phyloP scores from a whole-genome alignment of 2,329 filamentous ascomycete genomes.

The Dendryphion nanum region DNA sequence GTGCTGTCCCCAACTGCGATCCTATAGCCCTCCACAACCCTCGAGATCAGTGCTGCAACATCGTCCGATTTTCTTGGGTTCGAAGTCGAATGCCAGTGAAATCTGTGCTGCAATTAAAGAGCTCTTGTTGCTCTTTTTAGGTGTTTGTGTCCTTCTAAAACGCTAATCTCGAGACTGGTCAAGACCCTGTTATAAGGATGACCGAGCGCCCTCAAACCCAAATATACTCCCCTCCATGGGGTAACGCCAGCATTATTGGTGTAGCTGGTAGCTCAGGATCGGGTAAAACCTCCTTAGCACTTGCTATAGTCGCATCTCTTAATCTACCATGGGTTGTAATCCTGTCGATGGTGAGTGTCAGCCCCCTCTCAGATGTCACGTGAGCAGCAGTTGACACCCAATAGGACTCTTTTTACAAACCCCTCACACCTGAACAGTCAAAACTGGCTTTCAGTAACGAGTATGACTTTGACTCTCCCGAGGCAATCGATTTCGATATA shows the following conservation, averaged over 20 bases:
- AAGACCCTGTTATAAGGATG: no score
- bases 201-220: no score
- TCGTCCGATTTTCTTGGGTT: no score
- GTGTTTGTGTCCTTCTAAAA: no score
- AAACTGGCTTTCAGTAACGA: slow-evolving; percentile 82
- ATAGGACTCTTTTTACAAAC: slow-evolving; percentile 97
- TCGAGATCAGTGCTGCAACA: no score
- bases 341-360: slow-evolving; percentile 74
- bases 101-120: no score
- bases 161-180: no score
- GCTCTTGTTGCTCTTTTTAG: no score
- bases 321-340: slow-evolving; percentile 98
- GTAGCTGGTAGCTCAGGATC: slow-evolving; percentile 95
- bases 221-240: slow-evolving; percentile 97
- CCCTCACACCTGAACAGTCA: slow-evolving; percentile 74
- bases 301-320: slow-evolving; percentile 84
- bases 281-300: slow-evolving; percentile 88
- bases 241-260: slow-evolving; percentile 92
- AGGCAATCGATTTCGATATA: slow-evolving; percentile 91
- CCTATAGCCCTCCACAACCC: no score
- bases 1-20: no score
- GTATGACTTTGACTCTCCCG: slow-evolving; percentile 92
- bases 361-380: slow-evolving; percentile 16
- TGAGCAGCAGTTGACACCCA: slow-evolving; percentile 16
- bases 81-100: no score